Evolutionary conservation across 257 asterid species (phyloP).

Genomic region (Scutellaria minor): DNA sequence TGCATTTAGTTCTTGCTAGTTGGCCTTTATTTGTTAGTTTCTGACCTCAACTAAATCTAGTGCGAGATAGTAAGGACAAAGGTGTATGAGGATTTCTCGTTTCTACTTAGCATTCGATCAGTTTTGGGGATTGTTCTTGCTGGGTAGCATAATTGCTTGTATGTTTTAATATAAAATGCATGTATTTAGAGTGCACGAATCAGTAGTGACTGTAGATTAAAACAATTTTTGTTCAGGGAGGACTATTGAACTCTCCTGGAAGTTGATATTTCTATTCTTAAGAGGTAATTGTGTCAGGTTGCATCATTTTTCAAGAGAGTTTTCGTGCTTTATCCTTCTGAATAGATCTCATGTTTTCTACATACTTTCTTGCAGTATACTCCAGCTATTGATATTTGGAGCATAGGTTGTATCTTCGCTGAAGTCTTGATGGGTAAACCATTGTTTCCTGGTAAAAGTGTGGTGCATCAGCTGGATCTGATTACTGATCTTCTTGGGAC

Average conservation of each 20-base stretch:
- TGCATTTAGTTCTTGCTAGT: conserved; percentile 17
- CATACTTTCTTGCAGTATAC: conserved; percentile 70
- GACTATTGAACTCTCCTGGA: conserved; percentile 89
- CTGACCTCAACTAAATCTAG: conserved; percentile 8
- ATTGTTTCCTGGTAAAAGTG: conserved; percentile 91
- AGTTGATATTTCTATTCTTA: conserved; percentile 83
- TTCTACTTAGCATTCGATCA: conserved; percentile 14
- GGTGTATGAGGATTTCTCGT: conserved; percentile 21
- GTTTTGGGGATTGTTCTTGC: conserved; percentile 18
- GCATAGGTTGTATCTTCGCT: conserved; percentile 91
- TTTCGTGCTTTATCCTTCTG: conserved; percentile 30
- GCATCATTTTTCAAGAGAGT: conserved; percentile 40
- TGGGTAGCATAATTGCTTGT: conserved; percentile 20
- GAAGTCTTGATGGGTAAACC: conserved; percentile 87
- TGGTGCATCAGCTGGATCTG: conserved; percentile 88
- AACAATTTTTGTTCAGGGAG: conserved; percentile 86
- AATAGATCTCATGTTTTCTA: conserved; percentile 36
- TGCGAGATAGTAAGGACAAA: background rate
- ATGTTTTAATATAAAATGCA: conserved; percentile 32
- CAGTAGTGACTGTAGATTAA: conserved; percentile 75
- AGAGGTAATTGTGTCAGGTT: conserved; percentile 75
- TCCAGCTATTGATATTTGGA: conserved; percentile 92
- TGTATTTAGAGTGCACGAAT: conserved; percentile 42
- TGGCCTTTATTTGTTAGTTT: conserved; percentile 22
- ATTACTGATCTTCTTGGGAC: conserved; percentile 96